phyloP scores from a whole-genome alignment of 176 grass and related monocot genomes.

The Lolium multiflorum region DNA sequence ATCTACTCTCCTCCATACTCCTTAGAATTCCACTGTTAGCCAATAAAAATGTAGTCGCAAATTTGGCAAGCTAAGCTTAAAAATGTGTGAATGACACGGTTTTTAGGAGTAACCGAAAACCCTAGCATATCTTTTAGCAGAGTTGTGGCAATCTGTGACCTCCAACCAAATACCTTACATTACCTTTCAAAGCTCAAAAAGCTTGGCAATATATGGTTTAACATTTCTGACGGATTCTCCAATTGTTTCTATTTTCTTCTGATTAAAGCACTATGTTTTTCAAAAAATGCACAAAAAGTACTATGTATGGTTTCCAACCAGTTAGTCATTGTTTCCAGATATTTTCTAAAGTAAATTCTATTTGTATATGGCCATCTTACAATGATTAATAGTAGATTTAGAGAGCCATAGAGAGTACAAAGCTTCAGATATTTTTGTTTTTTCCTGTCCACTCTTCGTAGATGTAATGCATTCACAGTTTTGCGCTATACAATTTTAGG shows the following conservation, averaged over 20 bases:
- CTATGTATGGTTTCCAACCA: neutral
- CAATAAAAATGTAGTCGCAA: neutral
- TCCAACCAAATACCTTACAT: neutral
- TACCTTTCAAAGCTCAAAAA: neutral
- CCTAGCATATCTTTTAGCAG: neutral
- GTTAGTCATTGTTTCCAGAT: neutral
- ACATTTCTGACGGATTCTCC: neutral
- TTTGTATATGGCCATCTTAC: neutral
- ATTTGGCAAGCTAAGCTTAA: slow-evolving; percentile 19
- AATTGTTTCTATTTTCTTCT: neutral
- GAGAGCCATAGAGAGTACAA: neutral
- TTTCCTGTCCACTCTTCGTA: slow-evolving; percentile 12
- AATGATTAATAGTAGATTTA: slow-evolving; percentile 1
- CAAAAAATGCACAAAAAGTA: neutral
- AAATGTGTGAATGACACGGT: neutral
- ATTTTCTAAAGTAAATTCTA: neutral
- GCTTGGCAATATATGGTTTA: neutral
- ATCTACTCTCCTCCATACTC: too few species aligned
- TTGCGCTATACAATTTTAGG: neutral
- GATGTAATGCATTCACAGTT: neutral
- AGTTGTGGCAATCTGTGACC: neutral
- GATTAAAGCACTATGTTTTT: neutral
- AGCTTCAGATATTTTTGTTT: neutral
- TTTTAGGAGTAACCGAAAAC: neutral
- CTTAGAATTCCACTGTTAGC: too few species aligned